Evolutionary conservation across 495 filamentous ascomycete species (phyloP).

Genomic region (Trichoderma reesei): DNA sequence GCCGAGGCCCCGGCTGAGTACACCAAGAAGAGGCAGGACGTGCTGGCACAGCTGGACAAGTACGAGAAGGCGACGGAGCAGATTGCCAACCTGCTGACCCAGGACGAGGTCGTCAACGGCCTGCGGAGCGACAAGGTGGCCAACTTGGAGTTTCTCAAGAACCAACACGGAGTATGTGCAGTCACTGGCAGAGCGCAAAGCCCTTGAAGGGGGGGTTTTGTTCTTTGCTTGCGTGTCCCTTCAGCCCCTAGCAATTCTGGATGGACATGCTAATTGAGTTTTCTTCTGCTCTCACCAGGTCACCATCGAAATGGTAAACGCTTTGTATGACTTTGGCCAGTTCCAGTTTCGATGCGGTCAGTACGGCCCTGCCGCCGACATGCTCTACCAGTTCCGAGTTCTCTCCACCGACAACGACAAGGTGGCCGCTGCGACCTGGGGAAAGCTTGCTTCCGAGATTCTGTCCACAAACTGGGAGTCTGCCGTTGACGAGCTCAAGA

Average conservation of each 20-base stretch:
- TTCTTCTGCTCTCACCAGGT: slow-evolving; percentile 39
- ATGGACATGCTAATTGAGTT: not conserved
- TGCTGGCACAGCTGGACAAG: slow-evolving; percentile 67
- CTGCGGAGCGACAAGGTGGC: slow-evolving; percentile 91
- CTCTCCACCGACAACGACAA: slow-evolving; percentile 97
- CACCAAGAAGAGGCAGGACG: slow-evolving; percentile 75
- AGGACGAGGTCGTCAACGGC: slow-evolving; percentile 78
- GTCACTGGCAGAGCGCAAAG: not conserved
- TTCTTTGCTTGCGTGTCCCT: not conserved
- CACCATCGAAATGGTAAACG: slow-evolving; percentile 87
- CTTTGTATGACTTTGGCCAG: slow-evolving; percentile 84
- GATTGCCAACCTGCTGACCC: slow-evolving; percentile 72
- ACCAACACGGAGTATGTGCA: slow-evolving; percentile 66
- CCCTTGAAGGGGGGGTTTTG: no score
- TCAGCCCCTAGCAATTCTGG: no score
- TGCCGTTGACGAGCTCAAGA: slow-evolving; percentile 90
- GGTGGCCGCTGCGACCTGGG: slow-evolving; percentile 89
- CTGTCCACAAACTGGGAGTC: slow-evolving; percentile 86
- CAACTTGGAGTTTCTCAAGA: slow-evolving; percentile 92
- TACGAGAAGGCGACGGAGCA: slow-evolving; percentile 76
- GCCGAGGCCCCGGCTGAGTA: slow-evolving; percentile 76
- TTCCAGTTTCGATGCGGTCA: slow-evolving; percentile 95
- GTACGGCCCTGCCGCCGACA: slow-evolving; percentile 76
- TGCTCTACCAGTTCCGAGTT: slow-evolving; percentile 92
- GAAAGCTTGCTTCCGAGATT: slow-evolving; percentile 89